These are phyloP conservation scores for Camellia oleifera DNA, from an alignment of 179 eudicot species.

Conservation along the genomic window DNA sequence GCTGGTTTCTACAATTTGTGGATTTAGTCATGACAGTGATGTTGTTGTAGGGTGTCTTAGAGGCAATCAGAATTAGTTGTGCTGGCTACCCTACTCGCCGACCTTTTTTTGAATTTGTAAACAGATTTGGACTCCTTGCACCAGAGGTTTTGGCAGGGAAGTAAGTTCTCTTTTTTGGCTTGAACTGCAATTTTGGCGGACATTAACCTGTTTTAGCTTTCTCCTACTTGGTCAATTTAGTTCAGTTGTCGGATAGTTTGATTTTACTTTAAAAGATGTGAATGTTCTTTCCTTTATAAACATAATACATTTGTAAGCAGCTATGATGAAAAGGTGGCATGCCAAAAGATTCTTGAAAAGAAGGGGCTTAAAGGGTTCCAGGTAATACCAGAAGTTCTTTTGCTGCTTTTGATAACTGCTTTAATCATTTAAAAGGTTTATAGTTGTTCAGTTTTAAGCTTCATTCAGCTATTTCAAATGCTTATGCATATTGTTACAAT, in stretches of 20 bases:
- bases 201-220: background rate
- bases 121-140: slow-evolving; percentile 95
- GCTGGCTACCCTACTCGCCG: slow-evolving; percentile 99
- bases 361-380: slow-evolving; percentile 85
- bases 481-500: background rate
- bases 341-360: slow-evolving; percentile 79
- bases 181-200: slow-evolving; percentile 2
- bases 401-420: slow-evolving; percentile 14
- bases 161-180: slow-evolving; percentile 38
- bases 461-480: slow-evolving; percentile 5
- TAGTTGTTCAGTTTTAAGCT: background rate
- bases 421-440: background rate
- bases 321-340: slow-evolving; percentile 78
- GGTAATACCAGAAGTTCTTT: slow-evolving; percentile 35
- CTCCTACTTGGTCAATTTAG: background rate
- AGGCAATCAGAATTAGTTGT: slow-evolving; percentile 97
- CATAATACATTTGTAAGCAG: slow-evolving; percentile 36
- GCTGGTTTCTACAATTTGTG: background rate
- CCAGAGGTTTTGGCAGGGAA: slow-evolving; percentile 66
- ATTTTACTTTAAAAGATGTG: background rate
- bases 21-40: slow-evolving; percentile 8
- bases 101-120: slow-evolving; percentile 85
- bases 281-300: slow-evolving; percentile 10
- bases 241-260: too few species aligned
- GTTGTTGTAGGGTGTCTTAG: slow-evolving; percentile 78